Evolutionary conservation across 192 early-diverging fungal genomes (phyloP).

Genomic region (Dimargaris xerosporica): DNA sequence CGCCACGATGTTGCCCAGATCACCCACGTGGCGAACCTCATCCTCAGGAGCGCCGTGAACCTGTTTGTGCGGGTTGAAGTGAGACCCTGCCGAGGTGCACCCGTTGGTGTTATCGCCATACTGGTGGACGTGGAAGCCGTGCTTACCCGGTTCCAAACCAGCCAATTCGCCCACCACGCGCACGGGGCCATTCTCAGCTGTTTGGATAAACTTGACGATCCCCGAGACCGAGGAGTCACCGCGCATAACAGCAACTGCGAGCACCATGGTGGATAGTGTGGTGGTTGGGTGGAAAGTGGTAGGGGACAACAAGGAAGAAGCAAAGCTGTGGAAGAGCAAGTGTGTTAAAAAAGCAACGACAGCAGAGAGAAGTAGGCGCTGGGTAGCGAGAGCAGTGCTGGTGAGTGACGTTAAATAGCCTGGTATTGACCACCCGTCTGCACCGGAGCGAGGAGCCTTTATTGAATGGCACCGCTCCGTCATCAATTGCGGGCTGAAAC

Average conservation of each 20-base stretch:
- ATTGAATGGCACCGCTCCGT: too few relatives aligned
- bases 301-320: not conserved
- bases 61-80: constrained; percentile 68
- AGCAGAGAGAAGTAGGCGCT: not conserved
- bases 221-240: constrained; percentile 50
- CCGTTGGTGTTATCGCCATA: constrained; percentile 59
- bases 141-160: constrained; percentile 52
- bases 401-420: too few relatives aligned
- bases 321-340: not conserved
- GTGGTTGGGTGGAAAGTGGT: not conserved
- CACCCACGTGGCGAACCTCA: constrained; percentile 66
- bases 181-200: constrained; percentile 33
- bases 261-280: constrained; percentile 44
- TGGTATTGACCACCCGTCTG: too few relatives aligned
- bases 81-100: constrained; percentile 71
- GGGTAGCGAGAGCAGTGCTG: not conserved
- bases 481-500: too few relatives aligned
- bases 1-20: constrained; percentile 72
- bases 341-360: not conserved
- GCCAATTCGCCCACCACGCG: constrained; percentile 37
- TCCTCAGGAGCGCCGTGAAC: constrained; percentile 65
- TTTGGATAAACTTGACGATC: constrained; percentile 56
- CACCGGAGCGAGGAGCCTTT: too few relatives aligned
- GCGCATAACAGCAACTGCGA: constrained; percentile 70
- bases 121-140: constrained; percentile 83